phyloP scores from a whole-genome alignment of 2,329 filamentous ascomycete genomes.

The Trematosphaeria pertusa region DNA sequence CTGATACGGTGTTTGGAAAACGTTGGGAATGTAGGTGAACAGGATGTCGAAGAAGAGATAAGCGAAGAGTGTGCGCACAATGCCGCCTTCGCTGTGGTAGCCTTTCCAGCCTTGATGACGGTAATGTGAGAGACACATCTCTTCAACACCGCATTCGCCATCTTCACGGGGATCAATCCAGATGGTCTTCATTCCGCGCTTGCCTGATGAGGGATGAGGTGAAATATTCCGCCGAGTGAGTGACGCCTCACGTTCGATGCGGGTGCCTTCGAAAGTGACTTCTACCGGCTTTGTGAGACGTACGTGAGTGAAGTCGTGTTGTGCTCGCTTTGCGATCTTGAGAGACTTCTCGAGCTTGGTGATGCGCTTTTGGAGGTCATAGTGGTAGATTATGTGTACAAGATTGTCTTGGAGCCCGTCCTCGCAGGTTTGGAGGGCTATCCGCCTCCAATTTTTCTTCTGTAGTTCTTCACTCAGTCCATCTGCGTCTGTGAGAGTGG shows the following conservation, averaged over 20 bases:
- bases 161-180: conserved; percentile 83
- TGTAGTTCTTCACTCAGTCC: conserved; percentile 61
- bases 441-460: conserved; percentile 82
- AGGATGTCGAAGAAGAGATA: conserved; percentile 94
- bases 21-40: conserved; percentile 92
- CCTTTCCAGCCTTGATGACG: conserved; percentile 87
- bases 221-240: conserved; percentile 38
- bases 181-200: conserved; percentile 72
- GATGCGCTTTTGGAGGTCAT: conserved; percentile 93
- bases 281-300: conserved; percentile 77
- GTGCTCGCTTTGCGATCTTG: conserved; percentile 80
- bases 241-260: conserved; percentile 69
- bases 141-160: conserved; percentile 85
- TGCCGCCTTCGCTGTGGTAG: conserved; percentile 90
- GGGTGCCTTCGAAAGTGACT: conserved; percentile 77
- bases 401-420: conserved; percentile 83
- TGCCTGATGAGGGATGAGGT: conserved; percentile 42
- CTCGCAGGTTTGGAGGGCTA: conserved; percentile 83
- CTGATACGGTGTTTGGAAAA: conserved; percentile 95
- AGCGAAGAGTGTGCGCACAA: conserved; percentile 81
- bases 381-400: conserved; percentile 91
- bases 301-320: conserved; percentile 93
- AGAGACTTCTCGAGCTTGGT: conserved; percentile 86
- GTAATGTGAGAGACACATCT: conserved; percentile 91
- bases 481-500: conserved; percentile 44